Percentiles rank a stretch among this genome's conserved stretches.
phyloP scores from a whole-genome alignment of 192 early-diverging fungal species.

The Coemansia sp. region DNA sequence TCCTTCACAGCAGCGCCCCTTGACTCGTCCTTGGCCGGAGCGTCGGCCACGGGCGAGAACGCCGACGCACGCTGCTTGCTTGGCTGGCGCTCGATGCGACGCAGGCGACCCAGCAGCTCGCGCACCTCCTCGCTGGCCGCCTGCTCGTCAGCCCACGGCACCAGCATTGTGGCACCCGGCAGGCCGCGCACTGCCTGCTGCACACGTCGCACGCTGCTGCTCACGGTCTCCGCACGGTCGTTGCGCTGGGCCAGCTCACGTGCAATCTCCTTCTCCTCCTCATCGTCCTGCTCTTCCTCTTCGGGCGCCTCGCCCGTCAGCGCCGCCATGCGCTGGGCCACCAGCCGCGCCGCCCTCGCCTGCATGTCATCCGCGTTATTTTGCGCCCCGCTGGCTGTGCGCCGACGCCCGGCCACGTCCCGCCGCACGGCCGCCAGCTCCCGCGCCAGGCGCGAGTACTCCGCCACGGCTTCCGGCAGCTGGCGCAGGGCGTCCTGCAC shows the following conservation, averaged over 20 bases:
- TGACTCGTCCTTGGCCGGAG: too few relatives aligned
- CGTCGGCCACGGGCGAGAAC: too few relatives aligned
- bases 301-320: slow-evolving; percentile 40
- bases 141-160: slow-evolving; percentile 20
- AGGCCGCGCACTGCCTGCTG: slow-evolving; percentile 20
- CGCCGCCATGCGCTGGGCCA: slow-evolving; percentile 49
- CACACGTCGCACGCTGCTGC: slow-evolving; percentile 22
- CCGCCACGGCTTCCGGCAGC: slow-evolving; percentile 25
- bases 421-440: slow-evolving; percentile 27
- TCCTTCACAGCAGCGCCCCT: not conserved
- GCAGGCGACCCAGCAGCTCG: slow-evolving; percentile 28
- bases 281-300: slow-evolving; percentile 7
- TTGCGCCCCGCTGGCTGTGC: too few relatives aligned
- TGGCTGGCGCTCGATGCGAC: slow-evolving; percentile 24
- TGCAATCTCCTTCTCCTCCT: slow-evolving; percentile 18
- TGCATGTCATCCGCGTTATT: slow-evolving; percentile 27
- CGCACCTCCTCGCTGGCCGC: slow-evolving; percentile 32
- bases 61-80: too few relatives aligned
- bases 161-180: slow-evolving; percentile 20
- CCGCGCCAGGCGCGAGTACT: slow-evolving; percentile 23
- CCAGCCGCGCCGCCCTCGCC: slow-evolving; percentile 37
- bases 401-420: slow-evolving; percentile 8
- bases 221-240: slow-evolving; percentile 32
- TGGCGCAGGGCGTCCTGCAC: slow-evolving; percentile 20
- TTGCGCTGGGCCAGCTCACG: slow-evolving; percentile 15